Conservation (phyloP, 345 rosid genomes). For the Gossypium raimondii region DNA sequence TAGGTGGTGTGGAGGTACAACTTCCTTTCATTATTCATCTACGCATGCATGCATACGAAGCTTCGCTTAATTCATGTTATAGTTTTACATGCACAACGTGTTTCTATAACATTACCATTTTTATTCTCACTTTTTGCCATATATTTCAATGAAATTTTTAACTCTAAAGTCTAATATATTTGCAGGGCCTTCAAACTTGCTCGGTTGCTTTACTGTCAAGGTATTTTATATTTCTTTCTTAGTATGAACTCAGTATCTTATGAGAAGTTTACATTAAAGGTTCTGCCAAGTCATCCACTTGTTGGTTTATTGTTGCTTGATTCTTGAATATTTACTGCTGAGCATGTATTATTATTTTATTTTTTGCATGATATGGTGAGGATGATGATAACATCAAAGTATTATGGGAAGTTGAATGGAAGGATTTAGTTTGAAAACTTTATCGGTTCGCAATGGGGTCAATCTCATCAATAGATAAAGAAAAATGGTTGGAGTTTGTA, state of each 20-base stretch:
- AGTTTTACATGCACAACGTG: neutral
- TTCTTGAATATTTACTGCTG: conserved; percentile 3
- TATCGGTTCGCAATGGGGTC: neutral
- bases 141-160: conserved; percentile 3
- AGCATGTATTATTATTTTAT: neutral
- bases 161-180: conserved; percentile 21
- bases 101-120: neutral
- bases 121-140: neutral
- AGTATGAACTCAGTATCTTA: neutral
- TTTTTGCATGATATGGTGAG: neutral
- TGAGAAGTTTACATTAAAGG: neutral
- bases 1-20: conserved; percentile 95
- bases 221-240: conserved; percentile 33
- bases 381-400: neutral
- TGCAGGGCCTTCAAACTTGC: conserved; percentile 99
- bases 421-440: neutral
- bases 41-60: neutral
- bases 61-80: conserved; percentile 1
- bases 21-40: neutral
- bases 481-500: neutral
- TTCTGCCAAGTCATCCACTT: neutral
- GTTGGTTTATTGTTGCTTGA: conserved; percentile 2
- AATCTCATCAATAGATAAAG: neutral
- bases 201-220: conserved; percentile 80
- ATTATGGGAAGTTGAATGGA: neutral